Percentiles rank a stretch among this genome's conserved stretches.
These are phyloP conservation scores for Alloascoidea hylecoeti DNA, from an alignment of 805 yeast genomes.

Conservation along the genomic window DNA sequence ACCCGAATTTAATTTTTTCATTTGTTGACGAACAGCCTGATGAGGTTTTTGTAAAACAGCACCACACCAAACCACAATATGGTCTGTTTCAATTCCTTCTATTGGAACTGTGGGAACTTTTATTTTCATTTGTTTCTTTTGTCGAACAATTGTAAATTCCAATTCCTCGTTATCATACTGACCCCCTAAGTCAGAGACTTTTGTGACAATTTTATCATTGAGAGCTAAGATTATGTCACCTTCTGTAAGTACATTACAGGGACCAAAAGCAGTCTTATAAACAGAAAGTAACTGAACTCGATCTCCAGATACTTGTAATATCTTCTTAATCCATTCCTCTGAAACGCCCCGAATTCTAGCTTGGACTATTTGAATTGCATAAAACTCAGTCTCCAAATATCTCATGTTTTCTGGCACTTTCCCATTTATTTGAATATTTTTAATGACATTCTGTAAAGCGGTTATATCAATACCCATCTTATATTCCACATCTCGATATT, in stretches of 20 bases:
- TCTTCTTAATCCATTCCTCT: constrained; percentile 60
- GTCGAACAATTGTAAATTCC: constrained; percentile 56
- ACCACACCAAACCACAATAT: constrained; percentile 73
- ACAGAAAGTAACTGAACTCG: constrained; percentile 64
- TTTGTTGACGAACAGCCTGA: constrained; percentile 79
- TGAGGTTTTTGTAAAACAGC: constrained; percentile 80
- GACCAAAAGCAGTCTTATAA: constrained; percentile 41
- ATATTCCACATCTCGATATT: constrained; percentile 45
- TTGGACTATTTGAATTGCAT: constrained; percentile 48
- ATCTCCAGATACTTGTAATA: constrained; percentile 50
- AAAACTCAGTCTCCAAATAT: constrained; percentile 70
- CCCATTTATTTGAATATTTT: constrained; percentile 30
- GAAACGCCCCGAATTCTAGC: constrained; percentile 85
- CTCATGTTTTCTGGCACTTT: constrained; percentile 37
- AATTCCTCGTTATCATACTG: constrained; percentile 29
- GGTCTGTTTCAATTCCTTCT: constrained; percentile 41
- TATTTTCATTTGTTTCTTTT: constrained; percentile 46
- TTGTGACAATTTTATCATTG: constrained; percentile 48
- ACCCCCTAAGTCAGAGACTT: constrained; percentile 49
- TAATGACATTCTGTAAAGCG: constrained; percentile 44
- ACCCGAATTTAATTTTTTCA: constrained; percentile 61
- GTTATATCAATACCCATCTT: constrained; percentile 68
- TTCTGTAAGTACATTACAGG: constrained; percentile 18
- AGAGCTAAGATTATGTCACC: constrained; percentile 74
- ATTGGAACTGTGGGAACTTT: constrained; percentile 53